phyloP scores from a whole-genome alignment of 192 early-diverging fungal genomes.

The Tieghemiomyces parasiticus region DNA sequence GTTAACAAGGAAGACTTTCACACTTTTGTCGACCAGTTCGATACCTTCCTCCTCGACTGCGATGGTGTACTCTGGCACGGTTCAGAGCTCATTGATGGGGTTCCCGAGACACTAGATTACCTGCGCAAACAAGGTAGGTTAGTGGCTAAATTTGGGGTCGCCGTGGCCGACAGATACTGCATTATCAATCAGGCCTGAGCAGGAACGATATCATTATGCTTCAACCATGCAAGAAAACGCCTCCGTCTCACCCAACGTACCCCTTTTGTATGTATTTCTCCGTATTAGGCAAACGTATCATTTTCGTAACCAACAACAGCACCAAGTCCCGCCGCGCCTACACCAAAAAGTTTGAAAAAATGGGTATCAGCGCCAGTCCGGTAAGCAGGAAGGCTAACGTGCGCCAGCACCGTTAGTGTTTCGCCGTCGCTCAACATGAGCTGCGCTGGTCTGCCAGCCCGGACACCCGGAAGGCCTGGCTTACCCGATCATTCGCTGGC shows the following conservation, averaged over 20 bases:
- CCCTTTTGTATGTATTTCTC: too few species aligned
- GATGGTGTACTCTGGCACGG: conserved; percentile 96
- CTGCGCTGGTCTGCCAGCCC: too few species aligned
- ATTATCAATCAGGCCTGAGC: too few species aligned
- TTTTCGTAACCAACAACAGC: conserved; percentile 98
- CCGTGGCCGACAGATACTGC: neutral
- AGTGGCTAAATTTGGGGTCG: neutral
- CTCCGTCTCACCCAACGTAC: too few species aligned
- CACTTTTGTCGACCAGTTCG: conserved; percentile 67
- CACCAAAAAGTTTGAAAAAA: conserved; percentile 60
- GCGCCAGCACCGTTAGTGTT: too few species aligned
- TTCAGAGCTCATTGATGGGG: conserved; percentile 43
- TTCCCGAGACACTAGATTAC: conserved; percentile 51
- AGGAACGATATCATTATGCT: too few species aligned
- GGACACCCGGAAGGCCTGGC: neutral
- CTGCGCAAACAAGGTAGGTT: conserved; percentile 46
- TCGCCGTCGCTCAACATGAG: too few species aligned
- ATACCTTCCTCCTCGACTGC: conserved; percentile 95
- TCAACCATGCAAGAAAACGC: too few species aligned
- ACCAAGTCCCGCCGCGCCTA: conserved; percentile 72
- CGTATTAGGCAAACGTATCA: conserved; percentile 81
- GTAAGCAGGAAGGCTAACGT: conserved; percentile 34
- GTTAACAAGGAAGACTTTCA: too few species aligned
- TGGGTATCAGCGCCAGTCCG: conserved; percentile 60
- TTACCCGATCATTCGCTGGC: neutral